phyloP scores from a whole-genome alignment of 805 yeast genomes.

The Saturnispora kantuleensis region DNA sequence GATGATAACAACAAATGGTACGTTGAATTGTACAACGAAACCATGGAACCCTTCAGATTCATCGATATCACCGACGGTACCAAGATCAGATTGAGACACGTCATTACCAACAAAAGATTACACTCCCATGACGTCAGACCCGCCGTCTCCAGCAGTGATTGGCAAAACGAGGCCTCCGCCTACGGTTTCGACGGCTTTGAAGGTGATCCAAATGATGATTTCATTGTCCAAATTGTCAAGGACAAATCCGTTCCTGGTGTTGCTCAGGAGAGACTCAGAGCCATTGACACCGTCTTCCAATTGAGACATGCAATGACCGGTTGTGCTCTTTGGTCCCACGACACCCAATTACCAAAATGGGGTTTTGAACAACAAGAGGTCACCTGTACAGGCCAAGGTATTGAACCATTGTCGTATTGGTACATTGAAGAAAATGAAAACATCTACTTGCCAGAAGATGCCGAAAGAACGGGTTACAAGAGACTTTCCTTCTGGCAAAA shows the following conservation, averaged over 20 bases:
- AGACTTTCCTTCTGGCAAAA: slow-evolving; percentile 47
- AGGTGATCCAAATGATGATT: slow-evolving; percentile 82
- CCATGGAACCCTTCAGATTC: slow-evolving; percentile 47
- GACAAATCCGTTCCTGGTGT: slow-evolving; percentile 38
- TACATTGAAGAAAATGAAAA: slow-evolving; percentile 63
- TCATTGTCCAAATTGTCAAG: slow-evolving; percentile 62
- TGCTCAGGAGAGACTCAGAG: slow-evolving; percentile 48
- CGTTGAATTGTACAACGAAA: slow-evolving; percentile 55
- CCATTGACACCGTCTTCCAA: slow-evolving; percentile 62
- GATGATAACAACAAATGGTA: slow-evolving; percentile 68
- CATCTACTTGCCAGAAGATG: slow-evolving; percentile 32
- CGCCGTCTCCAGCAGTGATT: slow-evolving; percentile 65
- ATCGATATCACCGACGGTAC: slow-evolving; percentile 58
- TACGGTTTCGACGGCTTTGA: slow-evolving; percentile 69
- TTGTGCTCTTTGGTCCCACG: slow-evolving; percentile 67
- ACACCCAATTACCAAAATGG: slow-evolving; percentile 70
- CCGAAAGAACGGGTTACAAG: slow-evolving; percentile 45
- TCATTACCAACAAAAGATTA: slow-evolving; percentile 50
- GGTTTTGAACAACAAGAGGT: slow-evolving; percentile 82
- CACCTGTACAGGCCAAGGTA: slow-evolving; percentile 66
- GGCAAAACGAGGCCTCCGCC: slow-evolving; percentile 76
- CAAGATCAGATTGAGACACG: slow-evolving; percentile 59
- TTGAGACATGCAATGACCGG: slow-evolving; percentile 75
- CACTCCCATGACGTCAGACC: slow-evolving; percentile 81
- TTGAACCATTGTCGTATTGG: slow-evolving; percentile 53